Base-by-base conservation (phyloP, 495 filamentous ascomycete species). In the Hyaloscypha hepaticicola region DNA sequence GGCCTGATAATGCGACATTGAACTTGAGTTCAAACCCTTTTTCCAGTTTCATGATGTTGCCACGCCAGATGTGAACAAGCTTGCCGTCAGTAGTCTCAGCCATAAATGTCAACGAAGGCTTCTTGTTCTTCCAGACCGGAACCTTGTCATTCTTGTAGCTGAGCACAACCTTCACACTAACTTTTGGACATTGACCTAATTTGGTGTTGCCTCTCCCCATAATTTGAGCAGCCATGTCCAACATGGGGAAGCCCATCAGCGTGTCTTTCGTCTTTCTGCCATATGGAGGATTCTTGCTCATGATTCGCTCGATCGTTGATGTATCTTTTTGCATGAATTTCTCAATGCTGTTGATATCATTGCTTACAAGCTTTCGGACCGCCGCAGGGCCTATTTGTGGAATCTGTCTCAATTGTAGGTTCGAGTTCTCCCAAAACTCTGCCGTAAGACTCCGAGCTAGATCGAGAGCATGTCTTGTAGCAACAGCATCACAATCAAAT, bases 331-430 rank as follows among this genome's bases (percentile, higher is more conserved):
- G 74, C 53, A 87, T 88, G 29, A 99, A 77, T n/a, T 80, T 82
- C 63, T 91, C 82, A 12, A 99, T 82, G 28, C 80, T 90, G 24
- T 79, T 82, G 48, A 98, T 84, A 7, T 88, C 88, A 41, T 86
- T 85, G 61, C 80, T 81, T 8, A 87, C 87, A 45, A 97, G 81
- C 73, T 93, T 97, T 31, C 90, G 82, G 45, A 95, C 87, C 6
- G 86, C 83, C 3, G 88, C 92, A 16, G 87, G 79, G 0, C 94
- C 96, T 55, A 96, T 83, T n/a, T 87, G 84, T 3, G 90, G 87
- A 9, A 99, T 82, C 71, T 99, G 95, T 61, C 90, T 93, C 73
- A 99, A 84, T 61, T 97, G 91, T 21, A 88, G 80, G 1, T 91
- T 87, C 0, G 88, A 91, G 34, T 89, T 85, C 65, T 98, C 96